Evolutionary conservation across 139 green algal species (phyloP).

Genomic region (Chlamydomonas schloesseri): DNA sequence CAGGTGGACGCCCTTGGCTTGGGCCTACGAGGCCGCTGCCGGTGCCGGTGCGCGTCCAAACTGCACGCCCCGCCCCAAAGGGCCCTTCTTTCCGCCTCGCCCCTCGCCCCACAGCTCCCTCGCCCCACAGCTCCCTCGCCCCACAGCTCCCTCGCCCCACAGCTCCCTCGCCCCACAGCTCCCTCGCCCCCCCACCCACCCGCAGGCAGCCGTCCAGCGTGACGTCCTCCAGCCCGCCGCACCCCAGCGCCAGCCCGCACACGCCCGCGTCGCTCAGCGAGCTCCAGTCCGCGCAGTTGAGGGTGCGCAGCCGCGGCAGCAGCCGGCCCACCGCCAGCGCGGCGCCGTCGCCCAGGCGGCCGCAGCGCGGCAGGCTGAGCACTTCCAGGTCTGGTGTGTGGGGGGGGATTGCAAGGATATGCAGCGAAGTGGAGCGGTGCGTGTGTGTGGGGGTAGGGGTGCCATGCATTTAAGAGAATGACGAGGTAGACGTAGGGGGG

Average conservation of each 20-base stretch:
- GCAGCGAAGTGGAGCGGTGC: no score
- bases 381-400: slow-evolving; percentile 20
- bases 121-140: no score
- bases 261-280: slow-evolving; percentile 17
- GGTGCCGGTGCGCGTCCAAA: no score
- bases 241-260: not conserved
- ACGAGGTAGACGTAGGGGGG: no score
- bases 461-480: no score
- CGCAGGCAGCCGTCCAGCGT: slow-evolving; percentile 28
- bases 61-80: no score
- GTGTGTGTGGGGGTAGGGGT: no score
- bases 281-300: not conserved
- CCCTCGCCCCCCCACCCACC: not conserved
- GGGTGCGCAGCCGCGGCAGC: slow-evolving; percentile 9
- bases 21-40: no score
- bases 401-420: not conserved
- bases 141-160: no score
- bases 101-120: no score
- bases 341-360: slow-evolving; percentile 12
- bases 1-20: no score
- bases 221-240: slow-evolving; percentile 9
- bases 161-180: not conserved
- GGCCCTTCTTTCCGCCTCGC: no score
- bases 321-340: not conserved
- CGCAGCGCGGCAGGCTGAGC: slow-evolving; percentile 6